Evolutionary conservation across 192 early-diverging fungal genomes (phyloP).

Genomic region (Coemansia sp.): DNA sequence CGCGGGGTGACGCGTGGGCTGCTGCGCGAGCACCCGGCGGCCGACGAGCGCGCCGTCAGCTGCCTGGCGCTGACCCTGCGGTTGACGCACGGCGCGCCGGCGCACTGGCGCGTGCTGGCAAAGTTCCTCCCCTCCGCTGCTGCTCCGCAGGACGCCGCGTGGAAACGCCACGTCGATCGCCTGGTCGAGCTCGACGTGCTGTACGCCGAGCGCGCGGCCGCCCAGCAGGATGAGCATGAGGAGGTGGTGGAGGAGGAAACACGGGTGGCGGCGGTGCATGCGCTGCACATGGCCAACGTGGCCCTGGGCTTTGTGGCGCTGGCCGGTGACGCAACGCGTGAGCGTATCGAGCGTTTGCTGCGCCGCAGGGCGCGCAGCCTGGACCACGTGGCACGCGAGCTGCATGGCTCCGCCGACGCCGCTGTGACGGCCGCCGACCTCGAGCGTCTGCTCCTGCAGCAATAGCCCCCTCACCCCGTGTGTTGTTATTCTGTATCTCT

Average conservation of each 20-base stretch:
- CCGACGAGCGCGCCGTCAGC: constrained; percentile 83
- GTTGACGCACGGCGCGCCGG: constrained; percentile 56
- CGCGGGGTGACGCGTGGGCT: constrained; percentile 68
- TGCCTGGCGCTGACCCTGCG: constrained; percentile 74
- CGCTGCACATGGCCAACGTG: constrained; percentile 69
- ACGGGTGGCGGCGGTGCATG: constrained; percentile 79
- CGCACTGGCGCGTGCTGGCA: constrained; percentile 66
- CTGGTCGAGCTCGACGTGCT: constrained; percentile 72
- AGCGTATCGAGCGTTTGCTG: too few relatives aligned
- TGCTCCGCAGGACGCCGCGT: constrained; percentile 56
- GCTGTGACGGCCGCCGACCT: background rate
- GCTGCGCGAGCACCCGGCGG: constrained; percentile 84
- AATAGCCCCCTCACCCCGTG: too few relatives aligned
- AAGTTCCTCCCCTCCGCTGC: constrained; percentile 67
- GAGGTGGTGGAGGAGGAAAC: constrained; percentile 39
- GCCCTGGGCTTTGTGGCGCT: constrained; percentile 63
- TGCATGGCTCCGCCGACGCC: too few relatives aligned
- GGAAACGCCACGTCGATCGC: constrained; percentile 80
- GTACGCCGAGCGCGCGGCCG: constrained; percentile 64
- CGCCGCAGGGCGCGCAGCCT: too few relatives aligned
- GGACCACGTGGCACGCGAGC: too few relatives aligned
- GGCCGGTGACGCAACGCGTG: constrained; percentile 33
- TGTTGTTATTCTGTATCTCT: too few relatives aligned
- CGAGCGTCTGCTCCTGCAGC: background rate
- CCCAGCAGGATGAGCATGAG: constrained; percentile 56